Base-by-base conservation (phyloP, 2,329 filamentous ascomycete genomes). In the Fusarium tricinctum region DNA sequence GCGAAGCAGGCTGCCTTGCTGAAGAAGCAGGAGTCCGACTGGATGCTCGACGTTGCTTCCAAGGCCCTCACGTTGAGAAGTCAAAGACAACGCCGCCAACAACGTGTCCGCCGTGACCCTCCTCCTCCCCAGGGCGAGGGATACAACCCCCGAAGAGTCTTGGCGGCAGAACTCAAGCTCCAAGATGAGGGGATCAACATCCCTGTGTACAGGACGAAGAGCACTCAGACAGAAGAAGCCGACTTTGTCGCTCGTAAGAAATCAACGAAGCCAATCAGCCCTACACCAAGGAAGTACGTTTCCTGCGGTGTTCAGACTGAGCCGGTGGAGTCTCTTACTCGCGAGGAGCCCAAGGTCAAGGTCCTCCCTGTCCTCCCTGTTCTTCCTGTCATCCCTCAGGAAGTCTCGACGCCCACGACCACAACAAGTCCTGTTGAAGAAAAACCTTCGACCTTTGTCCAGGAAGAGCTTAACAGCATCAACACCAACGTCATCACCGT, bases 171-270 rank as follows among this genome's bases (percentile, higher is more conserved):
- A 17, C 17, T 38, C 17, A 38, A 38, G 35, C 35, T n/a, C 35
- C 30, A 14, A 33, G 30, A 33, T 15, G 30, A 33, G 30, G 35
- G n/a, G 9, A 19, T 8, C 17, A 38, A n/a, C 8, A 19, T 10
- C 8, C 35, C 17, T 10, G 17, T 22, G 33, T 20, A 15, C n/a
- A 28, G 22, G 35, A 42, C 44, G 5, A 39, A 57, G 49, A 19
- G 55, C 28, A 63, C 56, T 22, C 66, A 69, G 50, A 52, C 45
- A 17, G 51, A 60, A 13, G 46, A 35, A 12, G n/a, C 12, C 40
- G 63, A 42, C 23, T 14, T 62, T 28, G 28, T 19, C 30, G 33
- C n/a, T 20, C 23, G 19, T 32, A 28, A 9, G 28, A 22, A 8
- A 13, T 9, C 22, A 26, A 38, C n/a, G 10, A 46, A 39, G 44